Evolutionary conservation across 257 asterid genomes (phyloP).

Genomic region (Ballota nigra): DNA sequence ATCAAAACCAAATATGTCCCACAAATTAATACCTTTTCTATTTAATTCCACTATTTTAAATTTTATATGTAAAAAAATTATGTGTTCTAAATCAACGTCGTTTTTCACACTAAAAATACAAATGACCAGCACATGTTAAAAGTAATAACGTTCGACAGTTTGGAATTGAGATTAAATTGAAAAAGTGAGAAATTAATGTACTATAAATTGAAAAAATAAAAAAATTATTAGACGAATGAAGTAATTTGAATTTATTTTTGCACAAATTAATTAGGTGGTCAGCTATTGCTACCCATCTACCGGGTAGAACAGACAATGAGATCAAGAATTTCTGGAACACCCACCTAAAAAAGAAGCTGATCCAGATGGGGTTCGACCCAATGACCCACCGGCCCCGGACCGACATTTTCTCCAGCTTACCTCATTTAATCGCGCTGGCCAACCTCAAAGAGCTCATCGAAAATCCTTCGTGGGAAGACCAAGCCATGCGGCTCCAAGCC

Average conservation of each 20-base stretch:
- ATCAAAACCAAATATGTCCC: too few species aligned
- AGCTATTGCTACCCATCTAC: slow-evolving; percentile 66
- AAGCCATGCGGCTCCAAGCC: slow-evolving; percentile 56
- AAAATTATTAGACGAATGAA: too few species aligned
- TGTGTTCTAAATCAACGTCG: too few species aligned
- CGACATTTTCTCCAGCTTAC: slow-evolving; percentile 60
- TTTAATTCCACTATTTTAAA: too few species aligned
- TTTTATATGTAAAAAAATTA: too few species aligned
- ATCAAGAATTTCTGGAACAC: slow-evolving; percentile 88
- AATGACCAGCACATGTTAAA: too few species aligned
- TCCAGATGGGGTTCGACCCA: slow-evolving; percentile 88
- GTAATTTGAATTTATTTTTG: not conserved
- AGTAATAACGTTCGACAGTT: too few species aligned
- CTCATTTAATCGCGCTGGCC: slow-evolving; percentile 69
- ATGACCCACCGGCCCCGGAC: slow-evolving; percentile 83
- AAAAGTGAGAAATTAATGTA: too few species aligned
- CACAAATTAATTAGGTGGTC: slow-evolving; percentile 58
- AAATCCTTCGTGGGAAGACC: slow-evolving; percentile 60
- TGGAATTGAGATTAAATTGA: too few species aligned
- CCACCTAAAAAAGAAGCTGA: slow-evolving; percentile 66
- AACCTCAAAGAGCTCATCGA: slow-evolving; percentile 58
- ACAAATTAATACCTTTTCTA: too few species aligned
- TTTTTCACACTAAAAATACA: too few species aligned
- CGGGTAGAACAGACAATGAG: slow-evolving; percentile 78
- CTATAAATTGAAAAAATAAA: too few species aligned